A percentile compares a stretch with the other conserved stretches of the same genome.
These are phyloP conservation scores for Globisporangium uncinulatum DNA, from an alignment of 352 stramenopile genomes.

Conservation along the genomic window DNA sequence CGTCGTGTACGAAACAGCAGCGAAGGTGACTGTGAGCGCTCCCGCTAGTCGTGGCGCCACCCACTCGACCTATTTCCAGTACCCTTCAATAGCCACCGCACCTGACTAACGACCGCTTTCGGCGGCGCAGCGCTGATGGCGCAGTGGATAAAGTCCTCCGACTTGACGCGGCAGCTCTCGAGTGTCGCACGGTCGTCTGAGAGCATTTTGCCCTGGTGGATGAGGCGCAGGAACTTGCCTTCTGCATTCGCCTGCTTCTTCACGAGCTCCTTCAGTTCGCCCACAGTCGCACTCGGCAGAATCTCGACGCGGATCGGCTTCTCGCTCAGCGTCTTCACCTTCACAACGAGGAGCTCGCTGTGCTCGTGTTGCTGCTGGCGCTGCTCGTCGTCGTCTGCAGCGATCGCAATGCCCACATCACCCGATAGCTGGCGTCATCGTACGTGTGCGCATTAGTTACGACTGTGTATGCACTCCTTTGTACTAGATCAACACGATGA, in stretches of 20 bases:
- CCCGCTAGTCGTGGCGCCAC: too few relatives aligned
- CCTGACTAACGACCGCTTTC: conserved; percentile 74
- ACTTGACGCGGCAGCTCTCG: conserved; percentile 70
- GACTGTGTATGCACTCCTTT: too few relatives aligned
- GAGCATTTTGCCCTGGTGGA: conserved; percentile 87
- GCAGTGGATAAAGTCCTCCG: conserved; percentile 83
- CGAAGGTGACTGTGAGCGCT: too few relatives aligned
- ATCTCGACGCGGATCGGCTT: conserved; percentile 82
- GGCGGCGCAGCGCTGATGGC: conserved; percentile 75
- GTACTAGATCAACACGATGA: too few relatives aligned
- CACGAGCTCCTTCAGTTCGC: conserved; percentile 68
- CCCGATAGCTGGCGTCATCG: conserved; percentile 30
- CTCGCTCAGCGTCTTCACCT: conserved; percentile 84
- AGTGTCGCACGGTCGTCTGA: conserved; percentile 77
- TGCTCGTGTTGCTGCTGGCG: conserved; percentile 24
- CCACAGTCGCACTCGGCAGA: conserved; percentile 42
- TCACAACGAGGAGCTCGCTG: conserved; percentile 50
- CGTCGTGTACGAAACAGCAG: neutral
- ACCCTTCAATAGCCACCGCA: too few relatives aligned
- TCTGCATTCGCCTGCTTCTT: conserved; percentile 73
- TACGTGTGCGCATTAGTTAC: neutral
- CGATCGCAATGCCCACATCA: conserved; percentile 52
- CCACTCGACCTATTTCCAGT: too few relatives aligned
- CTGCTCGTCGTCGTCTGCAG: conserved; percentile 5
- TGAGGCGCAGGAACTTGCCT: conserved; percentile 81